Evolutionary conservation across 306 rosid genomes (phyloP).

Genomic region (Casuarina cunninghamiana): DNA sequence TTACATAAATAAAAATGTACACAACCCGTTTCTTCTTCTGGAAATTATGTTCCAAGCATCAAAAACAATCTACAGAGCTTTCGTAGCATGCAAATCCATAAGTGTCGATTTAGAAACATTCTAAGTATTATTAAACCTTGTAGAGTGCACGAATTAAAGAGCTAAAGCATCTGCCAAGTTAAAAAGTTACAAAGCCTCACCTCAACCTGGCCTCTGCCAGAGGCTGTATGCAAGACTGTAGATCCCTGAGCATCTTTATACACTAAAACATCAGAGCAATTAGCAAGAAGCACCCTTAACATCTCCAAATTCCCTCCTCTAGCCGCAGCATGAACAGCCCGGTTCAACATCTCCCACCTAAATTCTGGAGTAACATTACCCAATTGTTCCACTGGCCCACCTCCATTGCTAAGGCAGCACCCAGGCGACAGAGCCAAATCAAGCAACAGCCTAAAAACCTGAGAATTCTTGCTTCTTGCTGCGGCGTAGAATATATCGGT

Average conservation of each 20-base stretch:
- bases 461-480: constrained; percentile 62
- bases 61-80: background rate
- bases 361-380: constrained; percentile 37
- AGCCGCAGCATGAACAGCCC: constrained; percentile 80
- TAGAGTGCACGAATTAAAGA: background rate
- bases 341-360: constrained; percentile 68
- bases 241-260: constrained; percentile 68
- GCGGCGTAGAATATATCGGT: constrained; percentile 85
- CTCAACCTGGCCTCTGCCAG: constrained; percentile 86
- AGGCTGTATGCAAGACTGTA: constrained; percentile 69
- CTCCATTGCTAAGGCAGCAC: constrained; percentile 33
- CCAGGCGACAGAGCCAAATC: constrained; percentile 52
- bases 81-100: too few species aligned
- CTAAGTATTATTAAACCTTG: constrained; percentile 5
- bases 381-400: constrained; percentile 37
- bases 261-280: constrained; percentile 40
- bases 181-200: constrained; percentile 36
- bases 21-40: background rate
- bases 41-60: background rate
- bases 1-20: background rate
- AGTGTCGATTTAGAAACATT: background rate
- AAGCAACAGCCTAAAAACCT: constrained; percentile 61
- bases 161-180: background rate
- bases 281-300: constrained; percentile 49
- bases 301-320: constrained; percentile 90